These are phyloP conservation scores for Penicillium sp. DNA, from an alignment of 2,329 filamentous ascomycete species.

Conservation along the genomic window DNA sequence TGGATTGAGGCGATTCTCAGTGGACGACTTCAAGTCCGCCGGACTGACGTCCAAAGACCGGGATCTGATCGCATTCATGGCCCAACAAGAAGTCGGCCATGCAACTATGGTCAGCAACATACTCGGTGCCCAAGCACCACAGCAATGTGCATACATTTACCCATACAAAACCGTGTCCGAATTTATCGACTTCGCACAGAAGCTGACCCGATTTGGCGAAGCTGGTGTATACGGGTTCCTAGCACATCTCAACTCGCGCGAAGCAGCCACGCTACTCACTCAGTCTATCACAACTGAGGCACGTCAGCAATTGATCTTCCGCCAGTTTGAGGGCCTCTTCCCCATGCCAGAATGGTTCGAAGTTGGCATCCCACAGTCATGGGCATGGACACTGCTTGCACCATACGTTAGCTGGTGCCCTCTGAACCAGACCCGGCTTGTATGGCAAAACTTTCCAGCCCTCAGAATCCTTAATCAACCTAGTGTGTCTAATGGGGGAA, in stretches of 20 bases:
- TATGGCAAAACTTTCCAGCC: conserved; percentile 82
- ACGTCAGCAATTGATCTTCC: conserved; percentile 80
- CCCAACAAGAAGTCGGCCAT: conserved; percentile 73
- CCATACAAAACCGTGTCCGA: conserved; percentile 72
- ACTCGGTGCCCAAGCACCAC: conserved; percentile 67
- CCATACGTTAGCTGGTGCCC: conserved; percentile 80
- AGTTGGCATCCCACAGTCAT: conserved; percentile 75
- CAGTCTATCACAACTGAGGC: conserved; percentile 78
- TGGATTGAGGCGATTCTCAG: conserved; percentile 68
- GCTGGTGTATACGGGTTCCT: conserved; percentile 79
- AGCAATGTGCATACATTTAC: conserved; percentile 80
- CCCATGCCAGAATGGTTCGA: conserved; percentile 84
- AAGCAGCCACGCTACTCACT: conserved; percentile 69
- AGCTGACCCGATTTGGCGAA: conserved; percentile 79
- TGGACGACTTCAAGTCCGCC: conserved; percentile 65
- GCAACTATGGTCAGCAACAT: conserved; percentile 76
- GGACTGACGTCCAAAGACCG: conserved; percentile 70
- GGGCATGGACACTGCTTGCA: conserved; percentile 78
- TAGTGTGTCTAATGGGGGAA: conserved; percentile 52
- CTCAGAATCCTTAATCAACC: conserved; percentile 73
- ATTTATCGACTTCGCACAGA: conserved; percentile 81
- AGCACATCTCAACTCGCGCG: conserved; percentile 72
- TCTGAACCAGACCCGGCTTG: conserved; percentile 67
- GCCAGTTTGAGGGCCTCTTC: conserved; percentile 76
- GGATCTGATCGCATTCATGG: conserved; percentile 73